phyloP scores from a whole-genome alignment of 495 filamentous ascomycete species.

The Neurospora terricola region DNA sequence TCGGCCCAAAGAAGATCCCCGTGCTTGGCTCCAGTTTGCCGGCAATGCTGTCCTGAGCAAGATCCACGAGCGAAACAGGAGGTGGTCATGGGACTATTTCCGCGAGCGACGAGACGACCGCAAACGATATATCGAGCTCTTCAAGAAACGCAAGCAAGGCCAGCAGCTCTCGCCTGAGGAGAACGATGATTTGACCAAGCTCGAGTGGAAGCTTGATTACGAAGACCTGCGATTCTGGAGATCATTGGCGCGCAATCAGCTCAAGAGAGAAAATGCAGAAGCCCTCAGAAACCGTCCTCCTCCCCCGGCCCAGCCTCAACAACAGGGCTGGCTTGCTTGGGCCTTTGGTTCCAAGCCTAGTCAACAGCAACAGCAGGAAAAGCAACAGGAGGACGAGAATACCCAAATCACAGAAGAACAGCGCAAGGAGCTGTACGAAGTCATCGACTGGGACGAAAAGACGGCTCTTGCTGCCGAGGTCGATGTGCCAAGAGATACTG shows the following conservation, averaged over 20 bases:
- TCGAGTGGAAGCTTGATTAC: conserved; percentile 85
- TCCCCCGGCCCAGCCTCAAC: conserved; percentile 37
- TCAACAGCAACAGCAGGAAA: conserved; percentile 36
- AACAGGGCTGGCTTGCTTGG: conserved; percentile 81
- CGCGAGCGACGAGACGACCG: conserved; percentile 85
- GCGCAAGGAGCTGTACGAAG: conserved; percentile 90
- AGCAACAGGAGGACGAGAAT: conserved; percentile 50
- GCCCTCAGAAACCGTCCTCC: conserved; percentile 43
- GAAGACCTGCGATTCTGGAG: conserved; percentile 97
- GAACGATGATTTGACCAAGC: conserved; percentile 54
- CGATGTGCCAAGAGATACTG: conserved; percentile 77
- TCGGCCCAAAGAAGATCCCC: conserved; percentile 78
- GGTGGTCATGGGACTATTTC: conserved; percentile 93
- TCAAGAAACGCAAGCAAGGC: conserved; percentile 84
- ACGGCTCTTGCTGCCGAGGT: conserved; percentile 76
- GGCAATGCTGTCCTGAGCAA: conserved; percentile 79
- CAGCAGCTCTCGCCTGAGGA: conserved; percentile 63
- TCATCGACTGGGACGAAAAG: conserved; percentile 98
- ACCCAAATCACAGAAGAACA: conserved; percentile 87
- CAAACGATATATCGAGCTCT: conserved; percentile 78
- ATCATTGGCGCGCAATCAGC: conserved; percentile 84
- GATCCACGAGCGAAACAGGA: conserved; percentile 82
- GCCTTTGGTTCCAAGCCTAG: conserved; percentile 67
- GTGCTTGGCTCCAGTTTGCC: conserved; percentile 85
- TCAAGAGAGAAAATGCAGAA: conserved; percentile 87